These are phyloP conservation scores for Prunus salicina DNA, from an alignment of 306 rosid species.

Conservation along the genomic window DNA sequence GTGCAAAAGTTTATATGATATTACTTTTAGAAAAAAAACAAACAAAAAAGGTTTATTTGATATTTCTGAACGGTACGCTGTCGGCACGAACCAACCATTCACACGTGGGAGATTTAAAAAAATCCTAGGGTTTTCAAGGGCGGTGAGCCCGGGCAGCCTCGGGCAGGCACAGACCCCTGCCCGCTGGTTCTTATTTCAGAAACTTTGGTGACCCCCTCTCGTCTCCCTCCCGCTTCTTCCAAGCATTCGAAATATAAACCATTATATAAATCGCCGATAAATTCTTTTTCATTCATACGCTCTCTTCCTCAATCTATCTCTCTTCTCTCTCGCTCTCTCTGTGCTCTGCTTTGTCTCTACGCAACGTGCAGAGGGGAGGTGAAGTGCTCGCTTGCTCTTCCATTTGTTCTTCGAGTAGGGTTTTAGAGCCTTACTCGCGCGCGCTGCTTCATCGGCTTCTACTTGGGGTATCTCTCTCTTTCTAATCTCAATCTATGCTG, in stretches of 20 bases:
- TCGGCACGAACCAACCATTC: not conserved
- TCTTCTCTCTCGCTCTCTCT: not conserved
- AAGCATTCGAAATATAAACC: constrained; percentile 29
- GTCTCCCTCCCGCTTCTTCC: constrained; percentile 38
- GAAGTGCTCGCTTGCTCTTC: not conserved
- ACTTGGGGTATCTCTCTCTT: constrained; percentile 9
- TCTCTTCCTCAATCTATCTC: not conserved
- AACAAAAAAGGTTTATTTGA: too few species aligned
- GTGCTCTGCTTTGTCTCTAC: not conserved
- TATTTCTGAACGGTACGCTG: not conserved
- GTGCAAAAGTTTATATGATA: not conserved
- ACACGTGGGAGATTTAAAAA: constrained; percentile 6
- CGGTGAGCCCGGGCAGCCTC: not conserved
- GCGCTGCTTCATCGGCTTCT: not conserved
- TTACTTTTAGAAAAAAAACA: not conserved
- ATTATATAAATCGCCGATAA: not conserved
- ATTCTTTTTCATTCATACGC: not conserved
- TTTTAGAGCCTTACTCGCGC: not conserved
- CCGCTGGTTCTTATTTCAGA: constrained; percentile 8
- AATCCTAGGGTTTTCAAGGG: constrained; percentile 12
- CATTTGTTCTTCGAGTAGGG: constrained; percentile 9
- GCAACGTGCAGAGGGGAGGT: constrained; percentile 5
- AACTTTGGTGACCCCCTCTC: not conserved
- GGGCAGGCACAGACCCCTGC: constrained; percentile 10
- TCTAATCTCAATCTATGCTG: not conserved